Evolutionary conservation across 2,329 filamentous ascomycete genomes (phyloP).

Genomic region (Davidsoniella australis): DNA sequence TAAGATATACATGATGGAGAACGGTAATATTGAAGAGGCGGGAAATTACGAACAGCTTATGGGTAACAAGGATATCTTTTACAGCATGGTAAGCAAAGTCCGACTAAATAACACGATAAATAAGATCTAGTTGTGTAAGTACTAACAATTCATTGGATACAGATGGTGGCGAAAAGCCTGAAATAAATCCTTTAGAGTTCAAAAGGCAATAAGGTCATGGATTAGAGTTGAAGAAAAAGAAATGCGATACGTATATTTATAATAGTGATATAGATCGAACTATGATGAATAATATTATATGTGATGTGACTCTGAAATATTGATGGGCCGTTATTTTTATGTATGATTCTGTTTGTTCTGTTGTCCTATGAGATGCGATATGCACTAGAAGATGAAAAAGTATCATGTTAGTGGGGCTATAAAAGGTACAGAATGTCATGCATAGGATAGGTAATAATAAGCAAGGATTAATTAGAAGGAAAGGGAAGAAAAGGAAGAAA

Average conservation of each 20-base stretch:
- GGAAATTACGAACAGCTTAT: slow-evolving; percentile 36
- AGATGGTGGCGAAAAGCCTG: too few species aligned
- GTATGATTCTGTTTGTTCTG: neutral
- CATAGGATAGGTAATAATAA: neutral
- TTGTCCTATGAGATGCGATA: slow-evolving; percentile 20
- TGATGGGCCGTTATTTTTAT: too few species aligned
- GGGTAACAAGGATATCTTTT: slow-evolving; percentile 31
- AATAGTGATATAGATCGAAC: too few species aligned
- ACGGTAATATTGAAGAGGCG: slow-evolving; percentile 25
- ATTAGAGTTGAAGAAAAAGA: too few species aligned
- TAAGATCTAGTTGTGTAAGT: too few species aligned
- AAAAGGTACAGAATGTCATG: neutral
- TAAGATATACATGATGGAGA: slow-evolving; percentile 26
- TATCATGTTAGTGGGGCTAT: neutral
- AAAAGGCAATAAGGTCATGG: too few species aligned
- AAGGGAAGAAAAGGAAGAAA: neutral
- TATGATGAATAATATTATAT: too few species aligned
- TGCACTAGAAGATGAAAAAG: slow-evolving; percentile 15
- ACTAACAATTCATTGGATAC: too few species aligned
- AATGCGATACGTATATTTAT: too few species aligned
- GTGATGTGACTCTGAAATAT: too few species aligned
- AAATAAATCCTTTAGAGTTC: too few species aligned
- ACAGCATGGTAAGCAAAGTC: slow-evolving; percentile 28
- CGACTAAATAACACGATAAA: too few species aligned
- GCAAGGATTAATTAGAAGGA: neutral